Conservation (phyloP, 108 stramenopile species). For the Nitzschia inconspicua region DNA sequence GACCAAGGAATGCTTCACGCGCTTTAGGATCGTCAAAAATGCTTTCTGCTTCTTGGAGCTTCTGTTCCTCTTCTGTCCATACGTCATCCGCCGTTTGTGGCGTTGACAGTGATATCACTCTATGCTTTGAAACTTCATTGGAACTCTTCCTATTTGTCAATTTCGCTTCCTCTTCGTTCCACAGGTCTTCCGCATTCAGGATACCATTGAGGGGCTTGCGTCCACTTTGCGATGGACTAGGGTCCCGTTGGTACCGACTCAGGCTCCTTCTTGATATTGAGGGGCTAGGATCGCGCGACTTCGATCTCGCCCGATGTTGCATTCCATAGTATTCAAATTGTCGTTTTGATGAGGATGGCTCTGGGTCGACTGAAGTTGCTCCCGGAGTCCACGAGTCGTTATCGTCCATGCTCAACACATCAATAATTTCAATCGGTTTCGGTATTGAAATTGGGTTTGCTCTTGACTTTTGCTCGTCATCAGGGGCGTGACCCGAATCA, state of each 20-base stretch:
- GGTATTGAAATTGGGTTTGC: neutral
- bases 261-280: too few species aligned
- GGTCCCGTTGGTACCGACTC: too few species aligned
- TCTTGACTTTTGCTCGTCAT: neutral
- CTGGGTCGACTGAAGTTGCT: neutral
- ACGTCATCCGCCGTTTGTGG: neutral
- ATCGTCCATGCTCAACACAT: constrained; percentile 25
- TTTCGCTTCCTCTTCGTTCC: constrained; percentile 16
- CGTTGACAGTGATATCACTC: neutral
- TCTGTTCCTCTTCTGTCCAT: constrained; percentile 2
- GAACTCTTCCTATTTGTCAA: neutral
- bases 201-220: too few species aligned
- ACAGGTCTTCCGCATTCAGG: neutral
- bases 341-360: neutral
- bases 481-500: neutral
- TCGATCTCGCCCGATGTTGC: too few species aligned
- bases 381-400: constrained; percentile 27
- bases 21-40: constrained; percentile 12
- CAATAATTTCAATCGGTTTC: constrained; percentile 17
- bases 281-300: too few species aligned
- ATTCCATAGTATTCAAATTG: too few species aligned
- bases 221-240: too few species aligned
- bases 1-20: constrained; percentile 17
- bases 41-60: constrained; percentile 1
- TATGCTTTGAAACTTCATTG: neutral